Evolutionary conservation across 2,329 filamentous ascomycete genomes (phyloP), one percentile per base, ranked within the genome.

Genomic region (Beauveria sp.): DNA sequence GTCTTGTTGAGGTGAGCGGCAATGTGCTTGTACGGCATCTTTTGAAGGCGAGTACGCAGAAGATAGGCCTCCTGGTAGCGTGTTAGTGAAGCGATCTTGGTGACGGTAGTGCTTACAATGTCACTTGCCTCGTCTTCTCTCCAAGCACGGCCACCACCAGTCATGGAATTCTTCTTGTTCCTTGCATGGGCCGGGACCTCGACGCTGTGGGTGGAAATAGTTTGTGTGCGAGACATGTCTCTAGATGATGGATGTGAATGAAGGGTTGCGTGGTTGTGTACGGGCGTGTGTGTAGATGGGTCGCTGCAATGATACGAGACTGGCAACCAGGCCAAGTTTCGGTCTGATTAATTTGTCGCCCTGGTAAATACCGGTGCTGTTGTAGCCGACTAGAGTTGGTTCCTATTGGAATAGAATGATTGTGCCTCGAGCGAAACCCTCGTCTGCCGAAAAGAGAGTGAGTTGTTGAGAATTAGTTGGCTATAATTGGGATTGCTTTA

Each of bases 21-120:
- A 71, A 94, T 94, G 72, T 93, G 89, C 80, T 93, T 94, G 76
- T 94, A 94, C 0, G 90, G 90, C 86, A 93, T 91, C 77, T 93
- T 93, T 70, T 92, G 89, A 69, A 90, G 84, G 62, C 90, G 88
- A 63, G 89, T 92, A 75, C 92, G 89, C 63, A 94, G 82, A 59
- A 94, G 86, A 73, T 93, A 94, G 62, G 86, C 83, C 76, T 94
- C 91, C 90, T 93, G 65, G 64, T 53, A 24, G 12, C 54, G 58
- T 58, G 56, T 66, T 57, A 68, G 59, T 51, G 61, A 26, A 58
- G 18, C 7, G n/a, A 14, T 20, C 48, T 7, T 51, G 44, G 10
- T 5, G 44, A 6, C 1, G 3, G 12, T 6, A 10, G 20, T 7
- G 3, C 7, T 34, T 51, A 5, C 20, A 22, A 24, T 9, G 18